Conservation (phyloP, 352 stramenopile genomes). For the Phytophthora litchii region DNA sequence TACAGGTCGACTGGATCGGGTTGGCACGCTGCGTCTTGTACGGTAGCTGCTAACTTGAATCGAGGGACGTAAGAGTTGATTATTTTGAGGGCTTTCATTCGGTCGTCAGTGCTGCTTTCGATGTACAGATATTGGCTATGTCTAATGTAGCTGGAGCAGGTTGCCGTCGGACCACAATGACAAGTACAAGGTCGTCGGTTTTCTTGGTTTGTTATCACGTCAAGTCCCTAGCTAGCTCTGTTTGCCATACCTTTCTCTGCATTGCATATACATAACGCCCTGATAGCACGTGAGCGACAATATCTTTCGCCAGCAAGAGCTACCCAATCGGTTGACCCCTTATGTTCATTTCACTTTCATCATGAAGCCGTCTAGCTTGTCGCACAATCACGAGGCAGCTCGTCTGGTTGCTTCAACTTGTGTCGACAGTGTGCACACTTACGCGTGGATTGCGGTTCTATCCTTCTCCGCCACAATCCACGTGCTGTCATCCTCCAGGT, state of each 20-base stretch:
- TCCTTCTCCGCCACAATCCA: constrained; percentile 89
- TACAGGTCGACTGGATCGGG: constrained; percentile 30
- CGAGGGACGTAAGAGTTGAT: constrained; percentile 68
- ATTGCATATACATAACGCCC: constrained; percentile 39
- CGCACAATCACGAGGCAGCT: constrained; percentile 11
- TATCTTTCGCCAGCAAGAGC: constrained; percentile 12
- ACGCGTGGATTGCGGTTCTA: constrained; percentile 83
- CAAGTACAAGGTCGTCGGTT: constrained; percentile 5
- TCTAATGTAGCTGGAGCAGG: background rate
- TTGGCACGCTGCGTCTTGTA: constrained; percentile 34
- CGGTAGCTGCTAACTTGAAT: constrained; percentile 57
- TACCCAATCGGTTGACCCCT: constrained; percentile 2
- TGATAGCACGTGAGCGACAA: constrained; percentile 17
- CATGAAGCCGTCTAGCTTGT: constrained; percentile 24
- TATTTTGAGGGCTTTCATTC: constrained; percentile 64
- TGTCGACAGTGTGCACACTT: constrained; percentile 26
- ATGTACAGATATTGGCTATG: background rate
- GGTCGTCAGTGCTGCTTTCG: constrained; percentile 16
- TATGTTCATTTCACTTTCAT: constrained; percentile 31
- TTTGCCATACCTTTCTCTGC: constrained; percentile 27
- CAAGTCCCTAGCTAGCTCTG: constrained; percentile 24
- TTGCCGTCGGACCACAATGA: background rate
- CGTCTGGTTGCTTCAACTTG: constrained; percentile 20
- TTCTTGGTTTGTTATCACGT: constrained; percentile 28
- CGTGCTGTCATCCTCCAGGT: constrained; percentile 84